phyloP scores from a whole-genome alignment of 306 rosid species.

The Castanea mollissima region DNA sequence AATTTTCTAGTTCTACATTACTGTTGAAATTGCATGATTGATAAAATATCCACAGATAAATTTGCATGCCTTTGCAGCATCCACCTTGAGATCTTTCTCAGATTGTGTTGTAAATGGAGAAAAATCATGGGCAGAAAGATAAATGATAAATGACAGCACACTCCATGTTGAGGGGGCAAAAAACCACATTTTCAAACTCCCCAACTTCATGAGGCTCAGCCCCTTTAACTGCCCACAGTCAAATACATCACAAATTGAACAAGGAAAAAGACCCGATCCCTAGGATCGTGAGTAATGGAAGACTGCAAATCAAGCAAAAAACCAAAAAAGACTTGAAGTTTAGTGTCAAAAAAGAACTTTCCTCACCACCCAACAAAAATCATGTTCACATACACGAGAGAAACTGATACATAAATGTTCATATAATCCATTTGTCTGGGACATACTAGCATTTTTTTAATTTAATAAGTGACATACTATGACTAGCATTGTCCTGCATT shows the following conservation, averaged over 20 bases:
- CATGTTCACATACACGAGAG: neutral
- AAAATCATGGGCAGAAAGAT: no score
- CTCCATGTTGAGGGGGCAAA: no score
- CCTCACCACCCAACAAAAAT: neutral
- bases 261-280: slow-evolving; percentile 63
- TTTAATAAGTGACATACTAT: no score
- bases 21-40: no score
- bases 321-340: slow-evolving; percentile 15
- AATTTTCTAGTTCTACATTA: no score
- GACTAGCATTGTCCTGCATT: neutral
- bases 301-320: slow-evolving; percentile 52
- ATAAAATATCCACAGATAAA: no score
- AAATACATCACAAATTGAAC: slow-evolving; percentile 8
- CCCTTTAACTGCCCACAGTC: neutral
- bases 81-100: no score
- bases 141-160: no score
- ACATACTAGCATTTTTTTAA: neutral
- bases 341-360: neutral
- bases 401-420: neutral
- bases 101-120: no score
- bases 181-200: neutral
- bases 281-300: slow-evolving; percentile 83
- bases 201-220: slow-evolving; percentile 2
- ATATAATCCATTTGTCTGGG: neutral
- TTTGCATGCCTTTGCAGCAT: no score